Evolutionary conservation across 441 rosid genomes (phyloP).

Genomic region (Mallotus repandus): DNA sequence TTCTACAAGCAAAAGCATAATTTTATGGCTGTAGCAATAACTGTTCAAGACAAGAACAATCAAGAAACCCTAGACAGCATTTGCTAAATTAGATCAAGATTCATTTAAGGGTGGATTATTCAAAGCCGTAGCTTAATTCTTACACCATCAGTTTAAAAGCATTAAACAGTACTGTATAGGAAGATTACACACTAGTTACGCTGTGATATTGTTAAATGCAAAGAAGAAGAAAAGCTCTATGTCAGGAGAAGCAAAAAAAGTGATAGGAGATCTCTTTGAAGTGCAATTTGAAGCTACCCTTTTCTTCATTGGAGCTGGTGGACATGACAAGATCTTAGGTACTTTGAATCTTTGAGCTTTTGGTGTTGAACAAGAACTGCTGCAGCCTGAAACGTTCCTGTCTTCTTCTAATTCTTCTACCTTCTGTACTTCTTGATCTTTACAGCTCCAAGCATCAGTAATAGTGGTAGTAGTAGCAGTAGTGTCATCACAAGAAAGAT

Average conservation of each 20-base stretch:
- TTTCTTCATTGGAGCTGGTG: conserved; percentile 57
- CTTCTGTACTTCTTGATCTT: neutral
- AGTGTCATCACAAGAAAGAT: neutral
- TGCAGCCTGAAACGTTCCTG: neutral
- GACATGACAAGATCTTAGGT: conserved; percentile 34
- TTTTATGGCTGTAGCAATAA: no score
- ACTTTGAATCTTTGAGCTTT: conserved; percentile 36
- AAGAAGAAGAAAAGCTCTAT: conserved; percentile 46
- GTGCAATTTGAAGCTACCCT: conserved; percentile 23
- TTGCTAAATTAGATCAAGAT: neutral
- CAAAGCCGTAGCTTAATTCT: neutral
- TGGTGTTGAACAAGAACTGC: conserved; percentile 32
- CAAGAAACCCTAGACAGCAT: neutral
- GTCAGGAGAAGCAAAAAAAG: conserved; percentile 43
- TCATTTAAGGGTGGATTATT: neutral
- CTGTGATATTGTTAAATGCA: conserved; percentile 27
- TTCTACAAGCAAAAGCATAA: no score
- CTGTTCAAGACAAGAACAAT: neutral
- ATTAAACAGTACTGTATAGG: neutral
- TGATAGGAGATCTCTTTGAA: conserved; percentile 22
- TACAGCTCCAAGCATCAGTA: neutral
- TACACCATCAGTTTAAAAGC: neutral
- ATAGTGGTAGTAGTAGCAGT: neutral
- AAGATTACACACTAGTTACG: neutral
- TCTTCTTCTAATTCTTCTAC: neutral